Percentiles rank a stretch among this genome's conserved stretches.
Conservation (phyloP, 148 eudicot species). For the Silene latifolia region DNA sequence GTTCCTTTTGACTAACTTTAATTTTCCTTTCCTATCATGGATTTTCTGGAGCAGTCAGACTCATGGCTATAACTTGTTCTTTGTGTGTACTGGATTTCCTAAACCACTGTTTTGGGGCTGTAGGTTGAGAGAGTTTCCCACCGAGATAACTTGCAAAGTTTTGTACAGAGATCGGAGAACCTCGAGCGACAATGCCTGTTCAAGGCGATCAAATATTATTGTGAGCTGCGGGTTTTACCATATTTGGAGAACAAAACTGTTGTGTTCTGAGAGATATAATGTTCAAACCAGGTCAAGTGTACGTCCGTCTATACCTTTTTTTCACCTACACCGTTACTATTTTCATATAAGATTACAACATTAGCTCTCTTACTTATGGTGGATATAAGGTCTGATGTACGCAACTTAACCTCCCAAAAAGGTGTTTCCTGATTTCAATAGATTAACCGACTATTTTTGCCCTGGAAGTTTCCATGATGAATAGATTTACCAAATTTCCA, state of each 20-base stretch:
- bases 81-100: not conserved
- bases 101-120: constrained; percentile 8
- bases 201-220: constrained; percentile 91
- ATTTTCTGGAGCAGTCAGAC: too few species aligned
- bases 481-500: not conserved
- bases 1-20: not conserved
- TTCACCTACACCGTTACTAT: constrained; percentile 6
- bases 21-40: too few species aligned
- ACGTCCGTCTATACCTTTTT: constrained; percentile 3
- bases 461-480: not conserved
- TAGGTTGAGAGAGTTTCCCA: constrained; percentile 97
- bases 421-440: too few species aligned
- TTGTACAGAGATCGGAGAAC: constrained; percentile 79
- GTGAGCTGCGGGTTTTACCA: constrained; percentile 85
- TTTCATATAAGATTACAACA: not conserved
- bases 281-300: not conserved
- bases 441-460: too few species aligned
- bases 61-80: too few species aligned
- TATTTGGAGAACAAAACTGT: constrained; percentile 75
- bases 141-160: constrained; percentile 75
- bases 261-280: constrained; percentile 52
- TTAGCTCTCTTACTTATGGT: too few species aligned
- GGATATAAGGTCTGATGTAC: too few species aligned
- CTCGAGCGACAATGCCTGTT: constrained; percentile 91
- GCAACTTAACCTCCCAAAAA: too few species aligned